These are phyloP conservation scores for Mortierella hygrophila DNA, from an alignment of 192 early-diverging fungal genomes.

Conservation along the genomic window DNA sequence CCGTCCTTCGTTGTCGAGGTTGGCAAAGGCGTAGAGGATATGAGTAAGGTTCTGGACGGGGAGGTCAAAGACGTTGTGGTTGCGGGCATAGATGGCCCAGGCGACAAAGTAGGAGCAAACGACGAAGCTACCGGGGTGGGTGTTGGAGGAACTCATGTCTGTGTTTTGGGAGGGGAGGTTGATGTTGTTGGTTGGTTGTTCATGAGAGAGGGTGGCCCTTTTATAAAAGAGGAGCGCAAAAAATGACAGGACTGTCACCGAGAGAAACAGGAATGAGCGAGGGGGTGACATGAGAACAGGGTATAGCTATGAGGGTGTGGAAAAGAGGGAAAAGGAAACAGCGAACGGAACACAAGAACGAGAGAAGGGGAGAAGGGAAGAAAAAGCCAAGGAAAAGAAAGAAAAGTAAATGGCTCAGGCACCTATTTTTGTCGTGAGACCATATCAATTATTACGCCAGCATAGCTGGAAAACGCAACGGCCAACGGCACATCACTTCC, in stretches of 20 bases:
- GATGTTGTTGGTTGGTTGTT: no score
- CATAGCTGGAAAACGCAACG: not conserved
- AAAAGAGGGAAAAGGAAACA: not conserved
- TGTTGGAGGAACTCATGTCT: no score
- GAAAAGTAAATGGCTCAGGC: not conserved
- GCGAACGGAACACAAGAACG: not conserved
- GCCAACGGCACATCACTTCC: not conserved
- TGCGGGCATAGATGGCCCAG: constrained; percentile 82
- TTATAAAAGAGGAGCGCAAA: no score
- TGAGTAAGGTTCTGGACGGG: constrained; percentile 78
- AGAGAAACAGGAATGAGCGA: not conserved
- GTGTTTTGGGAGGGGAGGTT: no score
- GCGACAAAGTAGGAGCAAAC: constrained; percentile 56
- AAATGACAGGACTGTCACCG: not conserved
- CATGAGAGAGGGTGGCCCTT: no score
- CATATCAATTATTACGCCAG: not conserved
- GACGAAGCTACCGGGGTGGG: constrained; percentile 40
- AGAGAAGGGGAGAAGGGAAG: not conserved
- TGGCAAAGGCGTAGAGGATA: constrained; percentile 85
- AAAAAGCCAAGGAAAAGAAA: not conserved
- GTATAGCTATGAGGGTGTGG: not conserved
- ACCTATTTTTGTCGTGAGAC: constrained; percentile 4
- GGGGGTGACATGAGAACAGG: not conserved
- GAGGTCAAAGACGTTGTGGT: constrained; percentile 72
- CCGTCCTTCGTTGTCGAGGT: constrained; percentile 71